A percentile compares a stretch with the other conserved stretches of the same genome.
phyloP scores from a whole-genome alignment of 2,329 filamentous ascomycete species.

The Huntiella decipiens region DNA sequence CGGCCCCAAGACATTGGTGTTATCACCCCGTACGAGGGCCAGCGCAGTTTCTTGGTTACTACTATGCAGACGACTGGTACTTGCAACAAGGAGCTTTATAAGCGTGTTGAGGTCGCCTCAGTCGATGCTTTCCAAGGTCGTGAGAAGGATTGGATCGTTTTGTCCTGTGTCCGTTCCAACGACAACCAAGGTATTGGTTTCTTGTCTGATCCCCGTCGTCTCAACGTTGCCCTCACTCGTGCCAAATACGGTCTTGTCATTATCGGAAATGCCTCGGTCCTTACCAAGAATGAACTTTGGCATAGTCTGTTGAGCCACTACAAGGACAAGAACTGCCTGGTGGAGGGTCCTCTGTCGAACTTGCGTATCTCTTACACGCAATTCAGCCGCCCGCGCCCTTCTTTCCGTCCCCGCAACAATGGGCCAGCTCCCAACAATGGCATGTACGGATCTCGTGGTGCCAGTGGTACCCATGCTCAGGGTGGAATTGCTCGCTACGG shows the following conservation, averaged over 20 bases:
- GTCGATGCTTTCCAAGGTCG: slow-evolving; percentile 97
- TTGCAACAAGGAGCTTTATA: slow-evolving; percentile 97
- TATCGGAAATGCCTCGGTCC: slow-evolving; percentile 88
- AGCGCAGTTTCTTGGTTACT: slow-evolving; percentile 93
- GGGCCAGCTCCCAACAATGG: slow-evolving; percentile 6
- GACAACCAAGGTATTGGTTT: slow-evolving; percentile 98
- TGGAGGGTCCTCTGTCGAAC: slow-evolving; percentile 87
- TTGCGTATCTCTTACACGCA: slow-evolving; percentile 90
- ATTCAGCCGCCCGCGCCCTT: slow-evolving; percentile 83
- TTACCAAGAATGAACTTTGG: slow-evolving; percentile 96
- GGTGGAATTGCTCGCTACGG: slow-evolving; percentile 19
- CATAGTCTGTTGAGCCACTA: slow-evolving; percentile 89
- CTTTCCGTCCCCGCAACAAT: slow-evolving; percentile 45
- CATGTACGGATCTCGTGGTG: slow-evolving; percentile 13
- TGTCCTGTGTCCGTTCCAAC: slow-evolving; percentile 95
- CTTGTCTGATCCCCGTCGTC: slow-evolving; percentile 87
- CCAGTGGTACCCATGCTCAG: slow-evolving; percentile 3
- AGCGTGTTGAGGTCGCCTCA: slow-evolving; percentile 94
- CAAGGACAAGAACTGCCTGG: slow-evolving; percentile 89
- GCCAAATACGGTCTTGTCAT: slow-evolving; percentile 95
- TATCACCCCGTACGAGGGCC: slow-evolving; percentile 95
- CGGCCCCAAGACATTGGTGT: slow-evolving; percentile 86
- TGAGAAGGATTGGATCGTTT: slow-evolving; percentile 97
- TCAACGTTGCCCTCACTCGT: slow-evolving; percentile 91
- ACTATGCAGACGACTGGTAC: slow-evolving; percentile 98